Evolutionary conservation across 2,329 filamentous ascomycete genomes (phyloP), one percentile per base, ranked within the genome.

Genomic region (Plectosphaerella sp.): DNA sequence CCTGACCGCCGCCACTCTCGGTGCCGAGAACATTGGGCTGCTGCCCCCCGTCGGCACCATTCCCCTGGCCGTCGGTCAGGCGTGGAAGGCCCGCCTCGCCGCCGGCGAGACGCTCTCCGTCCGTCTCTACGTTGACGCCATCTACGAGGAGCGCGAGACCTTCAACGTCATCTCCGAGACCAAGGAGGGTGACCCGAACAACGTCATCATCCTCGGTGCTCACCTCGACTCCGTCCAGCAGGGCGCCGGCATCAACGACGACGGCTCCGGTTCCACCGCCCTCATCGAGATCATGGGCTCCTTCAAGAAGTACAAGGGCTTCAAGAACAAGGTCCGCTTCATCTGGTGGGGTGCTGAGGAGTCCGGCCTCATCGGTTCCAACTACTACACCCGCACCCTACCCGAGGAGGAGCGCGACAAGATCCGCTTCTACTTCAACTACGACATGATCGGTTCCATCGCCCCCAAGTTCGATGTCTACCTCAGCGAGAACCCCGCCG

Each of bases 381-480:
- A 69, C 18, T 64, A 72, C 62, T 75, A 75, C 52, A 68, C 64
- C 2, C 52, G 62, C 14, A 61, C 64, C 7, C 65, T 76, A 25
- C 61, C 65, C 11, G 59, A 65, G 20, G 61, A 62, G 2, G 70
- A 75, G 45, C 66, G 67, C 0, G 71, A 79, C 54, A 83, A 82
- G 66, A 82, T 88, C 60, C 74, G 78, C 2, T 80, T 87, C 33
- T 86, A 87, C 71, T 79, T 87, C 64, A 86, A 88, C 71, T 87
- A 85, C 61, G 85, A 88, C 67, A 88, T 88, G 86, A 84, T 88
- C 52, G 74, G 69, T n/a, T 75, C 72, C 15, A 64, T 66, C 4
- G 59, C 62, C n/a, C 69, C 73, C 11, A 57, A 61, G 41, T 76
- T 67, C 59, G 61, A 59, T 50, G 66, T 77, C 8, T 72, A 75